Evolutionary conservation across 1,139 yeast species (phyloP), one percentile per base, ranked within the genome.

Genomic region (Debaryomyces coudertii): DNA sequence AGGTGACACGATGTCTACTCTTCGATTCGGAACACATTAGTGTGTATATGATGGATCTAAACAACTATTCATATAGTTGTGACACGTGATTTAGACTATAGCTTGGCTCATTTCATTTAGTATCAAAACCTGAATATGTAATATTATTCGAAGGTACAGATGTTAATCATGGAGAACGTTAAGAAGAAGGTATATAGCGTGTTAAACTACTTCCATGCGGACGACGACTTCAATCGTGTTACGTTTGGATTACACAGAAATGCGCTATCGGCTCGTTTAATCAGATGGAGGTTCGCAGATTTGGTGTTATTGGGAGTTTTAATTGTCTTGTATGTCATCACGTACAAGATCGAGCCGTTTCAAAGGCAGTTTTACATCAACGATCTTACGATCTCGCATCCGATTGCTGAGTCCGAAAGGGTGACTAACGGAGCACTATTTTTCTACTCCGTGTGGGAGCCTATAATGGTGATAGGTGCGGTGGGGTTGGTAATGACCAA

Each of bases 221-320:
- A 58, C 39, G 62, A 60, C 18, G 40, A 44, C 4, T 53, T 76
- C 48, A 78, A 80, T 54, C 64, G 89, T 47, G 68, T 76, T 22
- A 73, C 80, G 1, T 62, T 83, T n/a, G 86, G 87, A 0, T 49
- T 80, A 6, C 64, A 66, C 18, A 56, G 62, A 37, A 52, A 70
- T 28, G 61, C 71, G 11, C 53, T 61, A 35, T 66, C 66, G 55
- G 54, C 62, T 1, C 30, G 52, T 4, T 43, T 79, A 5, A 63
- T 73, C 28, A 75, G 73, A 52, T 86, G 90, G 90, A 73, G 87
- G 52, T 51, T 77, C n/a, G 69, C 83, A 1, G 95, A 87, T 59
- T 59, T 78, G 8, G 40, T 79, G 0, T 66, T 79, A 7, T 55
- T 82, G 5, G 68, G 69, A 0, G 45, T 76, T 0, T 65, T 84